Evolutionary conservation across 495 filamentous ascomycete genomes (phyloP), one percentile per base, ranked within the genome.

Genomic region (Staphylotrichum longicolle): DNA sequence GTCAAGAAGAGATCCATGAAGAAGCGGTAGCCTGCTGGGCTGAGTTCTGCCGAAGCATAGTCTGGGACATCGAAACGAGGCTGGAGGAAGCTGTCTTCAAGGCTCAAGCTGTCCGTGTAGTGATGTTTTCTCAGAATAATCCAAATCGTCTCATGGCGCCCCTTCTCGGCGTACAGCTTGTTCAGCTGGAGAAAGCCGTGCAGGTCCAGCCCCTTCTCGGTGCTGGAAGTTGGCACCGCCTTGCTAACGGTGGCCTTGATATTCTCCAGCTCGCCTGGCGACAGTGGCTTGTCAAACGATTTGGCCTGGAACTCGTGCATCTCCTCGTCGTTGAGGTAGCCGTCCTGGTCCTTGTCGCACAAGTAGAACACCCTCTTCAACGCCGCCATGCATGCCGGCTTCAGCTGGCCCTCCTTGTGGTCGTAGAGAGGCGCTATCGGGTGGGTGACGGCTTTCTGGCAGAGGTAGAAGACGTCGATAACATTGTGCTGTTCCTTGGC

Each of bases 131-230:
- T 85, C 49, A 98, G 75, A 60, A 98, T 96, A 35, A 92, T 89
- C 94, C 94, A 98, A 34, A 98, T 90, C 0, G 94, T 98, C 76
- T 98, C 95, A 68, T 98, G 94, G n/a, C 94, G 86, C 51, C 92
- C 94, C 73, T 96, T 97, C 68, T 97, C 93, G 3, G 91, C 93
- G 69, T 96, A 98, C 58, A 96, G 84, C 75, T 92, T 96, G 74
- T 97, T 97, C 47, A 98, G 79, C 60, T 89, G 82, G 33, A 98
- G 79, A 63, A 98, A 98, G 6, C 91, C 93, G 15, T 76, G 78
- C 65, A 88, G 82, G 66, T 89, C 86, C 61, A 98, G 88, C 0
- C 94, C 95, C 52, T 82, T 83, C 4, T 88, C 82, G 8, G 81
- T 82, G 35, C 84, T 83, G 0, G 85, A 86, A n/a, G 82, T 76